Base-by-base conservation (phyloP, 78 protist species). In the Neovahlkampfia damariscottae region DNA sequence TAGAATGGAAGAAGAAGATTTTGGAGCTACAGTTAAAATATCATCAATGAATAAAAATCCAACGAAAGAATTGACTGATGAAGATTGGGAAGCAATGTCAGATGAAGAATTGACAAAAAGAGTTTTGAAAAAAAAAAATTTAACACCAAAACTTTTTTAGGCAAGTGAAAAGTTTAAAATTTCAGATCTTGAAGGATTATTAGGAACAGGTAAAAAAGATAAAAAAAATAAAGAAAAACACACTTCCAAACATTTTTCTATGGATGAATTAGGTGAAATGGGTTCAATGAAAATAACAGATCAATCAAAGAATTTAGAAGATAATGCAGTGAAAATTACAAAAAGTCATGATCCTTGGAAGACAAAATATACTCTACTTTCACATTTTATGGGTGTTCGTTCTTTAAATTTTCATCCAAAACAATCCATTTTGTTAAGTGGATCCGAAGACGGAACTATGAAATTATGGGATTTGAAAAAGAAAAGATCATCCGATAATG, bases 271-370 rank as follows among this genome's bases (percentile, higher is more conserved):
- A 19, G 19, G 19, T 50, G 62, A 50, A 50, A 50, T n/a, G 34
- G 19, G 34, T 50, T n/a, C 19, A 19, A 19, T 50, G 34, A 19
- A 50, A 50, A 19, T n/a, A 50, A 50, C n/a, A n/a, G n/a, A 19
- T 50, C 62, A 50, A 50, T 50, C 62, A 50, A 50, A 50, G 19
- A n/a, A 19, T n/a, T 19, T n/a, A 50, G 62, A 19, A 19, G 19
- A 50, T 19, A 50, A 50, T 19, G 19, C 19, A 19, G 62, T 50
- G 19, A 19, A 50, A 50, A 50, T 50, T 50, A 50, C 19, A 19
- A 50, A 19, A 50, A 50, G 62, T 50, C 62, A 50, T n/a, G 62
- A 50, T 50, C 62, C 62, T n/a, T 50, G 62, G 62, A 50, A 50
- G 62, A 19, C 62, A 50, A 50, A 50, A 50, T 50, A 50, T 19